phyloP scores from a whole-genome alignment of 208 protist species.

The Leishmania lainsoni region DNA sequence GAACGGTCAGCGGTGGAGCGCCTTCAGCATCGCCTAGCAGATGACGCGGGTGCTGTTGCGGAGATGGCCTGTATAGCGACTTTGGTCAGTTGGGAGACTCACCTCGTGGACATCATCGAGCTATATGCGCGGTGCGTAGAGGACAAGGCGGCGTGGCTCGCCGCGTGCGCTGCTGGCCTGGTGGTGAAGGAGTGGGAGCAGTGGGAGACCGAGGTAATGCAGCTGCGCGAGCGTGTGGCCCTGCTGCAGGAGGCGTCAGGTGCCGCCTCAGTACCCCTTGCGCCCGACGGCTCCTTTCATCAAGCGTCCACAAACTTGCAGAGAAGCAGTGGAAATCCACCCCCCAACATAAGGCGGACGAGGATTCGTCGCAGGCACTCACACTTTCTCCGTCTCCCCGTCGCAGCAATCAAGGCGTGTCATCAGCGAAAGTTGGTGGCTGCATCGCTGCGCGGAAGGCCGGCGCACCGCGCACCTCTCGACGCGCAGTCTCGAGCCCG shows the following conservation, averaged over 20 bases:
- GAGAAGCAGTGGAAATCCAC: neutral
- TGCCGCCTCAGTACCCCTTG: neutral
- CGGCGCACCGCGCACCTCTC: neutral
- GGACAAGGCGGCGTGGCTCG: slow-evolving; percentile 9
- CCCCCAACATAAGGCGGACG: neutral
- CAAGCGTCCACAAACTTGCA: neutral
- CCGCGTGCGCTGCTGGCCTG: slow-evolving; percentile 1
- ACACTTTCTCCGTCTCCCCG: slow-evolving; percentile 15
- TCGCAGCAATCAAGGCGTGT: neutral
- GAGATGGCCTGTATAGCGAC: neutral
- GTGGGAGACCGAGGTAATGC: slow-evolving; percentile 41
- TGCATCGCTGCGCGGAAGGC: neutral
- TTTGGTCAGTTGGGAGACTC: neutral
- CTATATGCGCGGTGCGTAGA: neutral
- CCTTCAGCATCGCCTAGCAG: slow-evolving; percentile 6
- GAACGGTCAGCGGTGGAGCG: slow-evolving; percentile 18
- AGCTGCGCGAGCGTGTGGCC: slow-evolving; percentile 36
- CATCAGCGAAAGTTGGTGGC: neutral
- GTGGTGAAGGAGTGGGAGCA: slow-evolving; percentile 23
- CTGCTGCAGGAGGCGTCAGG: slow-evolving; percentile 2
- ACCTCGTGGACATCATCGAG: neutral
- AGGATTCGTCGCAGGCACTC: slow-evolving; percentile 18
- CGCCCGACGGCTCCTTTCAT: neutral
- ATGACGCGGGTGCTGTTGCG: neutral
- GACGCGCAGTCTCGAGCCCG: neutral